Percentiles rank a stretch among this genome's conserved stretches.
Evolutionary conservation across 192 early-diverging fungal genomes (phyloP).

Genomic region (Linnemannia schmuckeri): DNA sequence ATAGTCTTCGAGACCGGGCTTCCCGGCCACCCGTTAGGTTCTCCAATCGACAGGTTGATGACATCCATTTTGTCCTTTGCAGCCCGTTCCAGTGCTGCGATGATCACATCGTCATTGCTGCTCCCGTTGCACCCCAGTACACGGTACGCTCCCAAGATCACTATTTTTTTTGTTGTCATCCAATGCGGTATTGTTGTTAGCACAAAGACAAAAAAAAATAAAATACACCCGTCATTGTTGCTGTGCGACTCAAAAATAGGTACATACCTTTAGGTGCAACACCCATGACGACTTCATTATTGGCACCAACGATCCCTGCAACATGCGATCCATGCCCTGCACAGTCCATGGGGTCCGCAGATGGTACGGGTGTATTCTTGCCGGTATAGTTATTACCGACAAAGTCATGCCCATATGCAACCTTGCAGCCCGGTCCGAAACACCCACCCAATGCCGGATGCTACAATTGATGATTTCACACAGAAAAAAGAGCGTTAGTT

Average conservation of each 20-base stretch:
- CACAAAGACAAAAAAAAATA: background rate
- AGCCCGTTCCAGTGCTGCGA: conserved; percentile 81
- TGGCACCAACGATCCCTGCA: conserved; percentile 76
- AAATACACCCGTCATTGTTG: background rate
- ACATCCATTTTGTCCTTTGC: conserved; percentile 77
- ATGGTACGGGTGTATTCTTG: conserved; percentile 51
- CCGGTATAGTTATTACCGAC: conserved; percentile 66
- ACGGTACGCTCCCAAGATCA: conserved; percentile 80
- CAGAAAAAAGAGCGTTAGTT: background rate
- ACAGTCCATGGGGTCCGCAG: conserved; percentile 67
- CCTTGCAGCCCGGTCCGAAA: conserved; percentile 69
- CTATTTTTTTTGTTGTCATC: background rate
- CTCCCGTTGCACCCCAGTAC: conserved; percentile 82
- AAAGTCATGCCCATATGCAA: conserved; percentile 71
- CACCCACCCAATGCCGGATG: conserved; percentile 76
- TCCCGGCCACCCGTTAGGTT: conserved; percentile 67
- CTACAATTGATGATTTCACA: background rate
- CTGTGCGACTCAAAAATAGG: background rate
- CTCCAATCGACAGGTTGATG: conserved; percentile 87
- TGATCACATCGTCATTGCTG: conserved; percentile 74
- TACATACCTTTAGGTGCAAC: conserved; percentile 79
- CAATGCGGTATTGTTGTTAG: background rate
- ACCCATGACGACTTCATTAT: conserved; percentile 69
- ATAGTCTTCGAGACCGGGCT: conserved; percentile 70
- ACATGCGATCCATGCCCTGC: conserved; percentile 74